Evolutionary conservation across 306 rosid genomes (phyloP).

Genomic region (Quercus robur): DNA sequence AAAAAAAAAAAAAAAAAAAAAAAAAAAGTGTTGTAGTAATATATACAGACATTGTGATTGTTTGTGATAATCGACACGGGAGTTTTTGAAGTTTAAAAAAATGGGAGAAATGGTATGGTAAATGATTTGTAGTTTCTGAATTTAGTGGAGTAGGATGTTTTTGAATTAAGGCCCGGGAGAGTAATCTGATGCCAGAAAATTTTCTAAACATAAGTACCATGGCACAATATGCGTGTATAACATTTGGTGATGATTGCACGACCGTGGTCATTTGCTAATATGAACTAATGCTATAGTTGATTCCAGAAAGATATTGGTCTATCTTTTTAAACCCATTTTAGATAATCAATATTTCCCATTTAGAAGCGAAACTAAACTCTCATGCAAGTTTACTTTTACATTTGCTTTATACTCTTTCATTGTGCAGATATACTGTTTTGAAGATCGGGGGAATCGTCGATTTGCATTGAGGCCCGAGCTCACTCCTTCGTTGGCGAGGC

Average conservation of each 20-base stretch:
- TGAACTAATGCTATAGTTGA: background rate
- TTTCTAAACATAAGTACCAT: background rate
- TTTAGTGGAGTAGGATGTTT: background rate
- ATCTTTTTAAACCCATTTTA: background rate
- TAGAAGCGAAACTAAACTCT: background rate
- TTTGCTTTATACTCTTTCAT: constrained; percentile 11
- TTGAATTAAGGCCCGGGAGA: background rate
- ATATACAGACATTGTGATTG: background rate
- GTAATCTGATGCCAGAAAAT: background rate
- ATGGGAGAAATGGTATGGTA: background rate
- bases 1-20: too few species aligned
- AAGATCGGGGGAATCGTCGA: constrained; percentile 94
- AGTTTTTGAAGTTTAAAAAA: background rate
- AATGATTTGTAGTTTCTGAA: background rate
- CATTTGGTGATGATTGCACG: background rate
- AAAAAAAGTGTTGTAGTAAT: background rate
- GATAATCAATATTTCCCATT: background rate
- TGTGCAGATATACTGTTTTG: constrained; percentile 91
- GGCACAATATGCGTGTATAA: background rate
- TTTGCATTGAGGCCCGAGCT: constrained; percentile 96
- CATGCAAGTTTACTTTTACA: background rate
- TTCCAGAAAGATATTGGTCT: background rate
- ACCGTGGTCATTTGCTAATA: background rate
- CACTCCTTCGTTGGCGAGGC: constrained; percentile 95
- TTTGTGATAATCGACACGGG: background rate